Evolutionary conservation across 164 flowering plant species (phyloP).

Genomic region (Saururus chinensis): DNA sequence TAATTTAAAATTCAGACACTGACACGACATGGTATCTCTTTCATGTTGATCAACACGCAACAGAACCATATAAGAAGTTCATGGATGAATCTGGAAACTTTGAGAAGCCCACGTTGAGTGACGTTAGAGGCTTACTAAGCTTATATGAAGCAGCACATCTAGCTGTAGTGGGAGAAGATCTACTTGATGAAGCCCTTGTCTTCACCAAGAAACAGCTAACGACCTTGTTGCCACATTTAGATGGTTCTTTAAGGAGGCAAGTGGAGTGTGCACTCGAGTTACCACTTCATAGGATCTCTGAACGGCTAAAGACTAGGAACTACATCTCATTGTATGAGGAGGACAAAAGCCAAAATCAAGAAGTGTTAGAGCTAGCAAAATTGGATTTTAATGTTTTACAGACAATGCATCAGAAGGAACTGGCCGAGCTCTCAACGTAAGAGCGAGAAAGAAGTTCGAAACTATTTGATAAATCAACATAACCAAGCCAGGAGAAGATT

Average conservation of each 20-base stretch:
- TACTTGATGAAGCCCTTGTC: neutral
- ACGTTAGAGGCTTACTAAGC: neutral
- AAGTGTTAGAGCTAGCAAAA: slow-evolving; percentile 31
- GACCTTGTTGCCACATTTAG: slow-evolving; percentile 8
- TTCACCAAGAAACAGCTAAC: neutral
- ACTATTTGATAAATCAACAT: no score
- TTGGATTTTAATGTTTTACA: slow-evolving; percentile 45
- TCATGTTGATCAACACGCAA: no score
- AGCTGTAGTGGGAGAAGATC: neutral
- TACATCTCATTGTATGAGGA: slow-evolving; percentile 27
- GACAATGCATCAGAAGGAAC: slow-evolving; percentile 27
- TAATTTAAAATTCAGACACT: no score
- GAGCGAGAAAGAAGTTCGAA: neutral
- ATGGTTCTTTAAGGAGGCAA: slow-evolving; percentile 15
- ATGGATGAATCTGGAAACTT: neutral
- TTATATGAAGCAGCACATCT: neutral
- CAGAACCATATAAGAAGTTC: neutral
- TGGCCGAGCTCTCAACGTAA: slow-evolving; percentile 23
- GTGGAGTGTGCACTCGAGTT: slow-evolving; percentile 22
- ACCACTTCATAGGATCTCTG: slow-evolving; percentile 23
- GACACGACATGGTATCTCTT: no score
- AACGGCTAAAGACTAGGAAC: slow-evolving; percentile 25
- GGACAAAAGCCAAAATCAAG: slow-evolving; percentile 11
- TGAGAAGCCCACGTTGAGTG: neutral
- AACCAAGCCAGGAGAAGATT: no score